Evolutionary conservation across 2,329 filamentous ascomycete genomes (phyloP), one percentile per base, ranked within the genome.

Genomic region (Eutypa lata): DNA sequence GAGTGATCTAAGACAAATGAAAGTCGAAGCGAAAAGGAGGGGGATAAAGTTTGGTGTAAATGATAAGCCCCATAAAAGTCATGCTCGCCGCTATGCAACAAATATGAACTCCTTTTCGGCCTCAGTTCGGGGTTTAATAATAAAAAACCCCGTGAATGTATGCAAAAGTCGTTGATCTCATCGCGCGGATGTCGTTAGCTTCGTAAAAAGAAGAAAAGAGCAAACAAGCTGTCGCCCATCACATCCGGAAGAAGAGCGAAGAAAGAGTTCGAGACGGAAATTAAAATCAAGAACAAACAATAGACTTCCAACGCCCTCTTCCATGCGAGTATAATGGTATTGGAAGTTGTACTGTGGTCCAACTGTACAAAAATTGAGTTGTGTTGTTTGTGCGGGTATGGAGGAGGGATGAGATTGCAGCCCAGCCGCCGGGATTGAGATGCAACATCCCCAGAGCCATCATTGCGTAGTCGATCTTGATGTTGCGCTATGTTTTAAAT

Each of bases 311-410:
- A 31, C 26, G 26, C 26, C 26, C 26, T 10, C 26, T 31, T 5
- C 26, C 33, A 40, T 52, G 33, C 50, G 40, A 43, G 19, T 46
- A 49, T 52, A 52, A 40, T 33, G 26, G 5, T n/a, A n/a, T 31
- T 55, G 50, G 50, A 55, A 37, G 49, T 14, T 45, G 57, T 57
- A 51, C 54, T 57, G 56, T 59, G 52, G 43, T 61, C 51, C 59
- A 54, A 57, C 59, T 58, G 56, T 61, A 59, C 55, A 59, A 48
- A 50, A 18, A 31, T n/a, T 31, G 26, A 31, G 26, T 31, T 31
- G 26, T 31, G n/a, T n/a, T n/a, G n/a, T n/a, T n/a, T n/a, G 26
- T 31, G 26, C 10, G 26, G 26, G 26, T 6, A 10, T 5, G 10
- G 26, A 31, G 26, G 26, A 31, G 26, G 26, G 26, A 31, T n/a